phyloP scores from a whole-genome alignment of 345 rosid species.

The Lenwebbia sp. region DNA sequence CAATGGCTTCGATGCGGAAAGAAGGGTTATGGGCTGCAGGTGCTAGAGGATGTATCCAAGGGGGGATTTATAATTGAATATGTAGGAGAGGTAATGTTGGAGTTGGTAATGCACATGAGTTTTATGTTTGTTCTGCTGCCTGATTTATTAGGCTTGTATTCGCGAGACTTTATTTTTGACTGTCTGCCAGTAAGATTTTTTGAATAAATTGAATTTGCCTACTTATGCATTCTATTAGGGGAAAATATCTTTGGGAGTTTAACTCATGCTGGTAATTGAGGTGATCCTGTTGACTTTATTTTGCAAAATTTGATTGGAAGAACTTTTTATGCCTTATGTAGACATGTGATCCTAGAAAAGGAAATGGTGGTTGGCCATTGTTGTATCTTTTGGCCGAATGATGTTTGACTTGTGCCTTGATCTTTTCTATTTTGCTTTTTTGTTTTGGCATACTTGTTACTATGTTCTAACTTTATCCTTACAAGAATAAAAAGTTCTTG shows the following conservation, averaged over 20 bases:
- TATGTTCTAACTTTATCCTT: neutral
- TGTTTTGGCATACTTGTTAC: neutral
- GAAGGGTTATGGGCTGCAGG: constrained; percentile 91
- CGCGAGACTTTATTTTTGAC: neutral
- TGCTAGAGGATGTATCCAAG: constrained; percentile 54
- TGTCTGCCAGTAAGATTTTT: neutral
- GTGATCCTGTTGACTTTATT: neutral
- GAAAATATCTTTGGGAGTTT: neutral
- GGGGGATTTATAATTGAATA: constrained; percentile 94
- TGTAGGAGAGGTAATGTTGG: constrained; percentile 80
- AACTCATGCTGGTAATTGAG: neutral
- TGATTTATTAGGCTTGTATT: neutral
- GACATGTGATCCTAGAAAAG: neutral
- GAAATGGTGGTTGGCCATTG: neutral
- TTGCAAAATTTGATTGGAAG: neutral
- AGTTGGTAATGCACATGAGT: neutral
- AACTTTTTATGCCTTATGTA: neutral
- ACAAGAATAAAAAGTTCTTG: neutral
- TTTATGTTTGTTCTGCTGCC: neutral
- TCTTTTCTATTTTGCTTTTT: neutral
- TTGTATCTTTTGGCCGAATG: neutral
- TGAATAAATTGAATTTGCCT: neutral
- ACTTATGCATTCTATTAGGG: neutral
- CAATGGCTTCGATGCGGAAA: constrained; percentile 71
- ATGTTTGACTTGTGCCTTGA: neutral